Percentiles rank a stretch among this genome's conserved stretches.
Evolutionary conservation across 139 green algal genomes (phyloP).

Genomic region (Chlorella sp.): DNA sequence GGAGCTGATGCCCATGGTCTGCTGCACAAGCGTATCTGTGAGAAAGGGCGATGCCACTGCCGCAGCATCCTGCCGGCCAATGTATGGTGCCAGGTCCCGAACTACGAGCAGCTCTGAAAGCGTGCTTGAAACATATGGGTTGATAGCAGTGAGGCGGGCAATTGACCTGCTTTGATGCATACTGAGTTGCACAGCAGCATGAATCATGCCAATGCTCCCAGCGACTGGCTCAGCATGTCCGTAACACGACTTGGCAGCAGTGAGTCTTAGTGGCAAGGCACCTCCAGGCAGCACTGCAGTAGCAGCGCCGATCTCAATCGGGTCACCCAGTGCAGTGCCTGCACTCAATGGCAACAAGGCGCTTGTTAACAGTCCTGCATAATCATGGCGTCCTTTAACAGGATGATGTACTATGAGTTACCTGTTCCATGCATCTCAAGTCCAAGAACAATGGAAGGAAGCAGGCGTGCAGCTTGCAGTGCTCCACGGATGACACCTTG

Average conservation of each 20-base stretch:
- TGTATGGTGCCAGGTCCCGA: background rate
- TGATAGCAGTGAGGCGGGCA: background rate
- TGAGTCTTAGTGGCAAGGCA: conserved; percentile 53
- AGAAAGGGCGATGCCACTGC: background rate
- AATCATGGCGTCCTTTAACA: background rate
- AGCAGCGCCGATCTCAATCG: conserved; percentile 83
- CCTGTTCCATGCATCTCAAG: conserved; percentile 81
- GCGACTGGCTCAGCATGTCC: conserved; percentile 84
- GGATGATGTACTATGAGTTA: background rate
- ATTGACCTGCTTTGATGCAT: background rate
- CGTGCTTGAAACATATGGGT: background rate
- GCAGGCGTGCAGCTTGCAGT: conserved; percentile 28
- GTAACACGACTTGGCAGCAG: conserved; percentile 71
- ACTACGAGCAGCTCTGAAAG: background rate
- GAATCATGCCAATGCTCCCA: conserved; percentile 64
- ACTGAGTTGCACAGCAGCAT: conserved; percentile 22
- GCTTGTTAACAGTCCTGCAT: background rate
- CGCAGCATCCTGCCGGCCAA: background rate
- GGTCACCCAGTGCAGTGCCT: conserved; percentile 88
- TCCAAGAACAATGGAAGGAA: background rate
- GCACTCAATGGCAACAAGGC: background rate
- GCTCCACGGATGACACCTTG: conserved; percentile 52
- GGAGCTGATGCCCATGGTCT: conserved; percentile 14
- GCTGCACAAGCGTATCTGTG: background rate
- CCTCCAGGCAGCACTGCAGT: background rate